Evolutionary conservation across 768 basidiomycete genomes (phyloP).

Genomic region (Mycena venus): DNA sequence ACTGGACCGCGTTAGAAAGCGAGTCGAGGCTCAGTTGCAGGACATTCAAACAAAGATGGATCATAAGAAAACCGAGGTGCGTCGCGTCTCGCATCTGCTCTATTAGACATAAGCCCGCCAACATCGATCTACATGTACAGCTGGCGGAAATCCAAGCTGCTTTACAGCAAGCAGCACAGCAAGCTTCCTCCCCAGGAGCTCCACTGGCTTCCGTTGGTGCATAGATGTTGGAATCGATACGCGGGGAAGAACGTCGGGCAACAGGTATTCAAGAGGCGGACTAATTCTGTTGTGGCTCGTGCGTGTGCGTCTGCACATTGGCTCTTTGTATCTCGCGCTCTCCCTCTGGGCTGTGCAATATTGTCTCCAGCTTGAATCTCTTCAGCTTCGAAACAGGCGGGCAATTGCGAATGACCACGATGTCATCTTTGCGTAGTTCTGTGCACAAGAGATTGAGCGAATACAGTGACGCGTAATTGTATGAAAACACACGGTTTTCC

Average conservation of each 20-base stretch:
- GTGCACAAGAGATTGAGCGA: constrained; percentile 24
- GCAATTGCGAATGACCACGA: constrained; percentile 85
- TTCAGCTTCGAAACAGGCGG: constrained; percentile 85
- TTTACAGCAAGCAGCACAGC: constrained; percentile 57
- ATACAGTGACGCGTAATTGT: not conserved
- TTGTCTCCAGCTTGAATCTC: constrained; percentile 77
- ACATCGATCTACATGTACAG: constrained; percentile 50
- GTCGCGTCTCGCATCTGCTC: constrained; percentile 33
- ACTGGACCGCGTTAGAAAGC: constrained; percentile 65
- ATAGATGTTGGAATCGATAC: not conserved
- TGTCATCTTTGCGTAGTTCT: constrained; percentile 79
- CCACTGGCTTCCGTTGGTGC: constrained; percentile 33
- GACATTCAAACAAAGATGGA: constrained; percentile 83
- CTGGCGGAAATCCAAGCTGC: constrained; percentile 77
- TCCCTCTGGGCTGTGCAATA: constrained; percentile 77
- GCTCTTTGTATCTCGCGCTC: constrained; percentile 58
- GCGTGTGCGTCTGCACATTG: constrained; percentile 12
- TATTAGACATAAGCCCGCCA: constrained; percentile 7
- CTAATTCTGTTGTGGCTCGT: constrained; percentile 5
- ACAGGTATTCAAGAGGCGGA: constrained; percentile 1
- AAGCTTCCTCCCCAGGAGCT: constrained; percentile 32
- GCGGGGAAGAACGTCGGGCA: not conserved
- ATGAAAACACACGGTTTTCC: constrained; percentile 66
- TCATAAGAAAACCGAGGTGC: constrained; percentile 86
- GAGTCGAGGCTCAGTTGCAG: constrained; percentile 86